Conservation (phyloP, 768 basidiomycete species). For the Psilocybe cyanescens region DNA sequence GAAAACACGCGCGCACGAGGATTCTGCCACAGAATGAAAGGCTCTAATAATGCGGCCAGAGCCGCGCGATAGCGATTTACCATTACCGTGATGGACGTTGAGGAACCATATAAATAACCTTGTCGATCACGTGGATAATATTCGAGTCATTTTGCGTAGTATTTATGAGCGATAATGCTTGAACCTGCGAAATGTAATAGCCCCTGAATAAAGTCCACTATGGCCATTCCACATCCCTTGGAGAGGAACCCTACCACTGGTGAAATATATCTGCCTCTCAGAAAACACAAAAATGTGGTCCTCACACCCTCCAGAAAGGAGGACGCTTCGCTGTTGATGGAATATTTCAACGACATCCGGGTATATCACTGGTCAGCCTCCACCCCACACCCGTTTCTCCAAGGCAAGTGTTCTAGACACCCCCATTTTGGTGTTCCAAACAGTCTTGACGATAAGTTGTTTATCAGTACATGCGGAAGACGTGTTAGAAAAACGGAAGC, state of each 20-base stretch:
- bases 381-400: slow-evolving; percentile 54
- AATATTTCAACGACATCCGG: slow-evolving; percentile 50
- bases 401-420: background rate
- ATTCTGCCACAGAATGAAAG: no score
- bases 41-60: no score
- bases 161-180: no score
- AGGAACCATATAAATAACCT: no score
- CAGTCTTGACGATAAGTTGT: background rate
- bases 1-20: no score
- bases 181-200: background rate
- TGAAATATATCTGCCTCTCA: slow-evolving; percentile 51
- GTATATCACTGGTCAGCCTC: slow-evolving; percentile 48
- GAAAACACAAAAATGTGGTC: slow-evolving; percentile 53
- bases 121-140: no score
- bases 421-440: background rate
- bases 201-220: background rate
- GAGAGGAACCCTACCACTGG: slow-evolving; percentile 32
- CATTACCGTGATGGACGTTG: no score
- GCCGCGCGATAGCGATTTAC: no score
- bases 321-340: slow-evolving; percentile 39
- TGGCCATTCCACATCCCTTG: slow-evolving; percentile 7
- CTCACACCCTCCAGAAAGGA: slow-evolving; percentile 57
- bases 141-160: background rate
- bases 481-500: background rate
- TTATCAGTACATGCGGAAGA: background rate